A percentile compares a stretch with the other conserved stretches of the same genome.
These are phyloP conservation scores for Aspergillus sp. DNA, from an alignment of 2,329 filamentous ascomycete genomes.

Conservation along the genomic window DNA sequence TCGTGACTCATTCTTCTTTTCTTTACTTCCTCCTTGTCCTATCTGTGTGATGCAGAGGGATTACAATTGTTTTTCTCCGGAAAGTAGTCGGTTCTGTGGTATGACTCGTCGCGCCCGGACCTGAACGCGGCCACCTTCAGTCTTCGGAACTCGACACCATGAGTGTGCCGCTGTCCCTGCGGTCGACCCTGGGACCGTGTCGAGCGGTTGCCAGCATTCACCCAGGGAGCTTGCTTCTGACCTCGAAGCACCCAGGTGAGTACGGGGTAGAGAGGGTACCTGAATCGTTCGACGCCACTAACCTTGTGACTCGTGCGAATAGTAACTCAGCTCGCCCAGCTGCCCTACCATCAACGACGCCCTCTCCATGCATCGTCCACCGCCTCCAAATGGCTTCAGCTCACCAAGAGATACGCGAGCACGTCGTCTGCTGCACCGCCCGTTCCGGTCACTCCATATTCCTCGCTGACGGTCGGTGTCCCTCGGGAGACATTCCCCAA, in stretches of 20 bases:
- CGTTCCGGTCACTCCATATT: slow-evolving; percentile 55
- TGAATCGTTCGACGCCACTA: slow-evolving; percentile 2
- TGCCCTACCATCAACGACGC: slow-evolving; percentile 8
- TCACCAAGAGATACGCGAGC: slow-evolving; percentile 21
- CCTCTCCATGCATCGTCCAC: slow-evolving; percentile 5
- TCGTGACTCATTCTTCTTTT: neutral
- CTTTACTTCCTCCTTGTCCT: neutral
- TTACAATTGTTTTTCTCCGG: neutral
- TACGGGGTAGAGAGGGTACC: neutral
- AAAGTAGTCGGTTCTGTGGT: neutral
- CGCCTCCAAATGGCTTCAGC: slow-evolving; percentile 12
- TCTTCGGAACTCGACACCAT: slow-evolving; percentile 12
- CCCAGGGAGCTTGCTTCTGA: slow-evolving; percentile 20
- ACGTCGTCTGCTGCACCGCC: slow-evolving; percentile 19
- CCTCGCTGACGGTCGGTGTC: slow-evolving; percentile 71
- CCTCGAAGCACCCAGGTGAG: slow-evolving; percentile 22
- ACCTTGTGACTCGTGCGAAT: neutral
- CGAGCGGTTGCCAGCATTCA: slow-evolving; percentile 18
- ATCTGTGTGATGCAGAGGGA: neutral
- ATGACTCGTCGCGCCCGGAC: neutral
- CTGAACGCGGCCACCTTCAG: neutral
- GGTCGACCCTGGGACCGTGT: slow-evolving; percentile 26
- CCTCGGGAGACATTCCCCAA: slow-evolving; percentile 74
- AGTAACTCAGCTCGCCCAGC: slow-evolving; percentile 19
- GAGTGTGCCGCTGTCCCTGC: slow-evolving; percentile 25